Evolutionary conservation across 1,284 basidiomycete species (phyloP).

Genomic region (Porogramme epimiltina): DNA sequence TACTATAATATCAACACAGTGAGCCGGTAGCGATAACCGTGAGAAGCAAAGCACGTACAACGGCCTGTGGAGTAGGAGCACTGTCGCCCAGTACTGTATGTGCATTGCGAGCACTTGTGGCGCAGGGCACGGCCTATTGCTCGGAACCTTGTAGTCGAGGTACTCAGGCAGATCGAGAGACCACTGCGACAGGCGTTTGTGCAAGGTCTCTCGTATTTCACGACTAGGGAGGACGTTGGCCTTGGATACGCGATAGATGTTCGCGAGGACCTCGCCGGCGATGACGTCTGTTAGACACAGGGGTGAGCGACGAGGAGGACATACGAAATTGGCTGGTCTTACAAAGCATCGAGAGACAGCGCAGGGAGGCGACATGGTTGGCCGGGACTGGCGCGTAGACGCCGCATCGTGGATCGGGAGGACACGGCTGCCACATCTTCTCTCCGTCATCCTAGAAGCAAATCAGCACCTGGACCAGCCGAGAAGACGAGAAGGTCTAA

Average conservation of each 20-base stretch:
- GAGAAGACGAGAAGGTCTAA: constrained; percentile 26
- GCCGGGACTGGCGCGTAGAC: constrained; percentile 44
- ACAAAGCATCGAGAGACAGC: constrained; percentile 65
- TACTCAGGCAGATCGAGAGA: constrained; percentile 69
- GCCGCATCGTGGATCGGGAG: constrained; percentile 37
- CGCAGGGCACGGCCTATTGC: constrained; percentile 51
- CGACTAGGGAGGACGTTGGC: constrained; percentile 46
- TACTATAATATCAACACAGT: constrained; percentile 49
- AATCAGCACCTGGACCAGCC: neutral
- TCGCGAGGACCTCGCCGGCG: constrained; percentile 64
- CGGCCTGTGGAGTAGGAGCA: constrained; percentile 79
- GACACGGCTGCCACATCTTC: constrained; percentile 50
- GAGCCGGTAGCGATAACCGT: constrained; percentile 1
- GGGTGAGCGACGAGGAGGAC: no score
- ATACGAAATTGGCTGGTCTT: no score
- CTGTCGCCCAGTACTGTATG: constrained; percentile 76
- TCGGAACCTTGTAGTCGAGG: constrained; percentile 60
- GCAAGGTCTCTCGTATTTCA: constrained; percentile 51
- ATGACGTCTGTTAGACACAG: constrained; percentile 60
- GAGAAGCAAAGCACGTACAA: constrained; percentile 56
- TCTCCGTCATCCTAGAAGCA: constrained; percentile 50
- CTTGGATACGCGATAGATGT: constrained; percentile 73
- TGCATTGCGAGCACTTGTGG: constrained; percentile 75
- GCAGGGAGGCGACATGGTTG: constrained; percentile 58
- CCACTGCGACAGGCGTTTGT: constrained; percentile 76